Evolutionary conservation across 805 yeast species (phyloP).

Genomic region (Saccharomyces jurei): DNA sequence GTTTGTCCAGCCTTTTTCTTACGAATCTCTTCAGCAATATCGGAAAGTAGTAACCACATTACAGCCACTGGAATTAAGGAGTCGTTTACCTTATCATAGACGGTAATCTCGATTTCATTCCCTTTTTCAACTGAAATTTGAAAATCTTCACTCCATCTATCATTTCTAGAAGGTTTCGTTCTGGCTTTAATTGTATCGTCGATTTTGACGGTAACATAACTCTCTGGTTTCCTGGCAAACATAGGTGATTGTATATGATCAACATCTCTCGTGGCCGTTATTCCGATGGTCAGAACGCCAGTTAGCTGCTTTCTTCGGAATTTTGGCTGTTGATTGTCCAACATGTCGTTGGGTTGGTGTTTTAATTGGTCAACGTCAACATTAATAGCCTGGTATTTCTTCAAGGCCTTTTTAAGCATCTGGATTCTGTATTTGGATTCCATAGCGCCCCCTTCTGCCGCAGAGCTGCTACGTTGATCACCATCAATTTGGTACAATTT

Average conservation of each 20-base stretch:
- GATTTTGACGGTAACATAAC: slow-evolving; percentile 66
- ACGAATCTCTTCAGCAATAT: slow-evolving; percentile 89
- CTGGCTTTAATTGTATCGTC: slow-evolving; percentile 81
- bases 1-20: slow-evolving; percentile 77
- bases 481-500: slow-evolving; percentile 86
- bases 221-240: slow-evolving; percentile 71
- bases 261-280: slow-evolving; percentile 75
- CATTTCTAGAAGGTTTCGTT: slow-evolving; percentile 67
- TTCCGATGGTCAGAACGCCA: slow-evolving; percentile 68
- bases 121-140: slow-evolving; percentile 79
- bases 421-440: slow-evolving; percentile 84
- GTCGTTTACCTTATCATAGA: slow-evolving; percentile 69
- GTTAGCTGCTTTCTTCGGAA: slow-evolving; percentile 76
- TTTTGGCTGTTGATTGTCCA: slow-evolving; percentile 58
- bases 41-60: slow-evolving; percentile 84
- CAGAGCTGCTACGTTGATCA: slow-evolving; percentile 73
- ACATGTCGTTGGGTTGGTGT: slow-evolving; percentile 48
- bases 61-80: slow-evolving; percentile 79
- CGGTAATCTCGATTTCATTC: slow-evolving; percentile 81
- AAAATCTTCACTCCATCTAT: slow-evolving; percentile 77
- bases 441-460: slow-evolving; percentile 78
- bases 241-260: slow-evolving; percentile 87
- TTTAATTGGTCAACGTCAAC: slow-evolving; percentile 53
- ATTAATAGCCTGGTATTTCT: slow-evolving; percentile 83
- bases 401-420: slow-evolving; percentile 71